Evolutionary conservation across 148 eudicot species (phyloP).

Genomic region (Silene conica): DNA sequence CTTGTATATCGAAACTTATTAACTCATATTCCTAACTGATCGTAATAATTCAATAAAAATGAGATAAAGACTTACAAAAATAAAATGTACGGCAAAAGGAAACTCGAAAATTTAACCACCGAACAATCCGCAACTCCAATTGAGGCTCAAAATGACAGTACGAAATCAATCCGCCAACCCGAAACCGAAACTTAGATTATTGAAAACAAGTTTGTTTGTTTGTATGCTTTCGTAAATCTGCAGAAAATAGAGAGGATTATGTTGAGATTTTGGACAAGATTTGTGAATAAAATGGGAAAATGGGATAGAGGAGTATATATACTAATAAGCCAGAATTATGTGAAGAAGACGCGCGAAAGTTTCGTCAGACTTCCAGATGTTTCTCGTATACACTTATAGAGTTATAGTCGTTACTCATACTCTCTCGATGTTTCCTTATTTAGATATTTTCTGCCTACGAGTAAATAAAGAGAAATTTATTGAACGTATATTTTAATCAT

Average conservation of each 20-base stretch:
- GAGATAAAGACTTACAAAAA: background rate
- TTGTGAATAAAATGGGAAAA: too few species aligned
- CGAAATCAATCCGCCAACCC: constrained; percentile 39
- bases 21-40: too few species aligned
- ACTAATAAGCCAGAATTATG: background rate
- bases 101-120: constrained; percentile 13
- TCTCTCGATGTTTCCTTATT: background rate
- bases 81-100: background rate
- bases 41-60: background rate
- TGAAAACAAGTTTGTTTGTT: background rate
- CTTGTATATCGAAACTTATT: too few species aligned
- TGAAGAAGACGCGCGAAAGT: constrained; percentile 5
- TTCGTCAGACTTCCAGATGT: constrained; percentile 7
- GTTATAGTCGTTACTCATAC: background rate
- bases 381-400: too few species aligned
- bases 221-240: background rate
- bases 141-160: constrained; percentile 19
- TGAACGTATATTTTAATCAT: background rate
- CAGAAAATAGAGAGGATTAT: background rate
- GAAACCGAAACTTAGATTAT: background rate
- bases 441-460: background rate
- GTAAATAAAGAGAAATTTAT: too few species aligned
- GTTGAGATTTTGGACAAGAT: background rate
- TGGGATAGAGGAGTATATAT: background rate
- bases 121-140: constrained; percentile 34